Base-by-base conservation (phyloP, 352 stramenopile genomes). In the Hyaloperonospora arabidopsidis region DNA sequence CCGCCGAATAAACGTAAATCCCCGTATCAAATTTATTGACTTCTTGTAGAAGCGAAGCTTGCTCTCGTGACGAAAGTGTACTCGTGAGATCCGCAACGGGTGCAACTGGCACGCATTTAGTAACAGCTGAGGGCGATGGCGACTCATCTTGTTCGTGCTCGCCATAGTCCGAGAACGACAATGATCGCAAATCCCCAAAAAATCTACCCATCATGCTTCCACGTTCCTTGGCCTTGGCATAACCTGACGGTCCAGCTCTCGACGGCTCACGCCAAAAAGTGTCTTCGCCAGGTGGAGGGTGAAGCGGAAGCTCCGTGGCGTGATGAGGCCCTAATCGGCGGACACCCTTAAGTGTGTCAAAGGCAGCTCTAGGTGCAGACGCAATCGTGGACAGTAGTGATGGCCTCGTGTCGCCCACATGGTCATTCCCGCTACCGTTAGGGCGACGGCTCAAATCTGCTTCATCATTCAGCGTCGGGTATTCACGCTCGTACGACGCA, bases 1-100 rank as follows among this genome's bases (percentile, higher is more conserved):
- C 82, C 4, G 72, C 79, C 19, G 79, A 86, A 65, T 92, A 92
- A 18, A 89, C 80, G 61, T 92, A 92, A 38, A 75, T 71, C 10
- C 69, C 68, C 18, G 67, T 63, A 22, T 78, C 62, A 54, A 81
- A 87, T 28, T 75, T 68, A 40, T 87, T 73, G 13, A 86, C 64
- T 63, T 89, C 72, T 52, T 85, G 65, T 35, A 89, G 58, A 28
- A 88, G 64, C 10, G 67, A 83, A 48, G 64, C 64, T 45, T 79
- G 74, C 52, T 91, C 78, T 51, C 70, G 59, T 15, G 65, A 68
- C 17, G 79, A 89, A n/a, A 89, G 47, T 2, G 66, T 59, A 17
- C 57, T 65, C 17, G 61, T 74, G 14, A 78, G 50, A 23, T 77
- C 67, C 13, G 56, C 65, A 19, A 72, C 61, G 28, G 65, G 65